Percentiles rank a stretch among this genome's conserved stretches.
Conservation (phyloP, 176 grass and related monocot species). For the Saccharum officinarum region DNA sequence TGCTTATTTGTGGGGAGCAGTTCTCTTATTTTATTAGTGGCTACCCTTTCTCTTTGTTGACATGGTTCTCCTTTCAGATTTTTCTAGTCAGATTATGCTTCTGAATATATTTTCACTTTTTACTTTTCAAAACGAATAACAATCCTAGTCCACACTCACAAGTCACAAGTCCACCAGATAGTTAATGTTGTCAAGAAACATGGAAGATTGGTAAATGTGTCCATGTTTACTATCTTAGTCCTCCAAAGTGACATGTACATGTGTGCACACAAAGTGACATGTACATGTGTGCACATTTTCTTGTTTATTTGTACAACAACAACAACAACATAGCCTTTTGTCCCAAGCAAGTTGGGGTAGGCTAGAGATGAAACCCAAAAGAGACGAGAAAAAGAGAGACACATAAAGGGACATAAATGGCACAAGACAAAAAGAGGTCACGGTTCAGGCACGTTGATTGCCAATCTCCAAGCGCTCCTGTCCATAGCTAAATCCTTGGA, state of each 20-base stretch:
- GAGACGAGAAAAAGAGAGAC: too few relatives aligned
- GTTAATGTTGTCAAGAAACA: slow-evolving; percentile 5
- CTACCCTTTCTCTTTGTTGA: neutral
- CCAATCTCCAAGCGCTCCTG: too few relatives aligned
- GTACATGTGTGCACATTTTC: neutral
- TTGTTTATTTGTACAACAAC: neutral
- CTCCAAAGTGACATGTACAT: neutral
- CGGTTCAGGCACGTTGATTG: too few relatives aligned
- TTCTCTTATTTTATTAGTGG: neutral
- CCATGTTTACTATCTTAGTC: neutral
- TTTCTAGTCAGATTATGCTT: neutral
- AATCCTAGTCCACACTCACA: neutral
- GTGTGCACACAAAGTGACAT: neutral
- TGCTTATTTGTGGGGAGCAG: neutral
- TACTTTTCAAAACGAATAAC: neutral
- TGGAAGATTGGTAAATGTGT: neutral
- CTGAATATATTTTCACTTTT: neutral
- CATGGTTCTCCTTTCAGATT: neutral
- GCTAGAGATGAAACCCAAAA: too few relatives aligned
- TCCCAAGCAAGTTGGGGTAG: too few relatives aligned
- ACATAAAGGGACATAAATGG: too few relatives aligned
- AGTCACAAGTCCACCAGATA: neutral
- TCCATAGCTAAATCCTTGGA: too few relatives aligned
- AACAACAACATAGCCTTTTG: too few relatives aligned
- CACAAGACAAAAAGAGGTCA: too few relatives aligned